A percentile compares a stretch with the other conserved stretches of the same genome.
phyloP scores from a whole-genome alignment of 495 filamentous ascomycete genomes.

The Cryomyces minteri region DNA sequence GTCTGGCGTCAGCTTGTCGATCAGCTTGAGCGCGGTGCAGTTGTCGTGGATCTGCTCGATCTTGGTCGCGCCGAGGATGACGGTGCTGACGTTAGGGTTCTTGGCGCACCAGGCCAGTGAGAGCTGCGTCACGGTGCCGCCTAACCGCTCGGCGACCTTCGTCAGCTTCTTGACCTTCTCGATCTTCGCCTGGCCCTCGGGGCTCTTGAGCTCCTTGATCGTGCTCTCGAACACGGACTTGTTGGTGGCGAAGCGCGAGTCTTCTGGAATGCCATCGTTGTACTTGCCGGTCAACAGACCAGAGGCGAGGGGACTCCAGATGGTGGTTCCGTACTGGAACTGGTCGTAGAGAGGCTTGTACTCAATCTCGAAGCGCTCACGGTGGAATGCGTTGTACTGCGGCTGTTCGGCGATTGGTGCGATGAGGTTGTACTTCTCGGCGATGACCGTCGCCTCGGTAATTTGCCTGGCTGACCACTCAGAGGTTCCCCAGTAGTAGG shows the following conservation, averaged over 20 bases:
- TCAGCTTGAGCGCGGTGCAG: slow-evolving; percentile 18
- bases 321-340: slow-evolving; percentile 24
- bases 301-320: slow-evolving; percentile 23
- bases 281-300: slow-evolving; percentile 25
- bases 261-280: slow-evolving; percentile 25
- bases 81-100: slow-evolving; percentile 24
- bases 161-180: slow-evolving; percentile 24
- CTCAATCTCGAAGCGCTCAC: slow-evolving; percentile 32
- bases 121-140: slow-evolving; percentile 16
- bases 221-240: slow-evolving; percentile 16
- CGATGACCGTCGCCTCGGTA: slow-evolving; percentile 32
- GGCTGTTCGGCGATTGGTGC: slow-evolving; percentile 39
- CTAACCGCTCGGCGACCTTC: slow-evolving; percentile 20
- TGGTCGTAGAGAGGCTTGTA: slow-evolving; percentile 23
- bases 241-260: slow-evolving; percentile 22
- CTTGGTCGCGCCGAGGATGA: slow-evolving; percentile 23
- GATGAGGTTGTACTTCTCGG: slow-evolving; percentile 37
- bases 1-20: slow-evolving; percentile 22
- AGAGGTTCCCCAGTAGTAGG: slow-evolving; percentile 35
- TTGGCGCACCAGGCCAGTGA: slow-evolving; percentile 22
- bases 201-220: slow-evolving; percentile 14
- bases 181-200: slow-evolving; percentile 23
- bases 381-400: slow-evolving; percentile 36
- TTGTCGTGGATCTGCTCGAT: slow-evolving; percentile 23
- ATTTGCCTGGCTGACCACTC: slow-evolving; percentile 38